These are phyloP conservation scores for Acrodontium crateriforme DNA, from an alignment of 2,329 filamentous ascomycete species.

Conservation along the genomic window DNA sequence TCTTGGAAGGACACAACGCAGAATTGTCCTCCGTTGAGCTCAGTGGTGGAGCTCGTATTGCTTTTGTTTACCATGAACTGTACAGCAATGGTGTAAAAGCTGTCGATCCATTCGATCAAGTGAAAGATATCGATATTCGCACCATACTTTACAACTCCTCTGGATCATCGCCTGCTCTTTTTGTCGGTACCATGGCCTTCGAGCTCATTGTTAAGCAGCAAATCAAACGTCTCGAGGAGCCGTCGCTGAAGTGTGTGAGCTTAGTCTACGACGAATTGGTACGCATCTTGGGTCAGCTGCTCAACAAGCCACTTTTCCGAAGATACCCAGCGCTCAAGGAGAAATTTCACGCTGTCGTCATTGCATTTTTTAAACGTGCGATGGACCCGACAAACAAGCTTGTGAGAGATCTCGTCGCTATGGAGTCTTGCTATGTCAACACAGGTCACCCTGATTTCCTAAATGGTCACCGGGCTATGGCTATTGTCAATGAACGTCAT, in stretches of 20 bases:
- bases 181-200: slow-evolving; percentile 96
- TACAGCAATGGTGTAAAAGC: slow-evolving; percentile 97
- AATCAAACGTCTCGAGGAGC: slow-evolving; percentile 91
- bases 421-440: slow-evolving; percentile 97
- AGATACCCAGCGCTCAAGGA: slow-evolving; percentile 92
- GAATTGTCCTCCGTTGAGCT: slow-evolving; percentile 90
- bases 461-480: slow-evolving; percentile 94
- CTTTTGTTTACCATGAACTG: slow-evolving; percentile 97
- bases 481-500: slow-evolving; percentile 89
- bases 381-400: slow-evolving; percentile 99
- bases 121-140: slow-evolving; percentile 95
- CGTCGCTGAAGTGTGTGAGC: slow-evolving; percentile 92
- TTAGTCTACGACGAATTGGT: slow-evolving; percentile 96
- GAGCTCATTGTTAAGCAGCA: slow-evolving; percentile 98
- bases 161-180: slow-evolving; percentile 90
- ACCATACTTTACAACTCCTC: slow-evolving; percentile 98
- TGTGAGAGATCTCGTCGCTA: slow-evolving; percentile 78
- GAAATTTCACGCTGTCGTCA: slow-evolving; percentile 87
- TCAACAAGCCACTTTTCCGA: slow-evolving; percentile 79
- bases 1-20: slow-evolving; percentile 91
- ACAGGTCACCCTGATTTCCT: slow-evolving; percentile 96
- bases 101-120: slow-evolving; percentile 90
- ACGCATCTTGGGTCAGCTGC: slow-evolving; percentile 79
- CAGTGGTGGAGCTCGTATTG: slow-evolving; percentile 93
- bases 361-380: slow-evolving; percentile 91